Evolutionary conservation across 768 basidiomycete species (phyloP).

Genomic region (Auricularia sp.): DNA sequence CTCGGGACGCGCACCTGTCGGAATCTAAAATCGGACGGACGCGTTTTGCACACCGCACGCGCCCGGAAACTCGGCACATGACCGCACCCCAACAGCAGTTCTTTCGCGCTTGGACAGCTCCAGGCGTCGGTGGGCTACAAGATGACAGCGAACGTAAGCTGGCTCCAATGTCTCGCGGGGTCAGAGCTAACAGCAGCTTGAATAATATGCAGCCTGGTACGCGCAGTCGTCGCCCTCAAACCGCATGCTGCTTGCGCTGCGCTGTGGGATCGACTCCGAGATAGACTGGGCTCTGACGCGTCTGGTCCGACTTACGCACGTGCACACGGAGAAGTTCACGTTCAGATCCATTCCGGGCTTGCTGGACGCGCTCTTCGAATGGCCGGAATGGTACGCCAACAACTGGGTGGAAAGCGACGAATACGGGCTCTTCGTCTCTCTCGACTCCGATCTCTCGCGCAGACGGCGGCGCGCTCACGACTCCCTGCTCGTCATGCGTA

Average conservation of each 20-base stretch:
- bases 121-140: not conserved
- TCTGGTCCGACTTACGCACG: conserved; percentile 41
- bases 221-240: conserved; percentile 73
- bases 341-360: conserved; percentile 67
- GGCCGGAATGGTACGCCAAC: conserved; percentile 74
- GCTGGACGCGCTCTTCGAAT: conserved; percentile 74
- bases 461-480: conserved; percentile 73
- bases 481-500: conserved; percentile 78
- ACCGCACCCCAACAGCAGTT: not conserved
- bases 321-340: conserved; percentile 67
- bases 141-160: not conserved
- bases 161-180: not conserved
- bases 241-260: conserved; percentile 82
- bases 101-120: not conserved
- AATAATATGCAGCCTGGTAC: conserved; percentile 26
- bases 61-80: not conserved
- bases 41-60: not conserved
- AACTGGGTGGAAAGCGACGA: conserved; percentile 5
- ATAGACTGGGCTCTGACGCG: conserved; percentile 85
- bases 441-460: conserved; percentile 34
- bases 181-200: conserved; percentile 14
- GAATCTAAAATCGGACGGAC: not conserved
- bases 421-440: conserved; percentile 41
- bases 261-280: conserved; percentile 73
- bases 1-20: not conserved